Evolutionary conservation across 2,329 filamentous ascomycete species (phyloP).

Genomic region (Colletotrichum sidae): DNA sequence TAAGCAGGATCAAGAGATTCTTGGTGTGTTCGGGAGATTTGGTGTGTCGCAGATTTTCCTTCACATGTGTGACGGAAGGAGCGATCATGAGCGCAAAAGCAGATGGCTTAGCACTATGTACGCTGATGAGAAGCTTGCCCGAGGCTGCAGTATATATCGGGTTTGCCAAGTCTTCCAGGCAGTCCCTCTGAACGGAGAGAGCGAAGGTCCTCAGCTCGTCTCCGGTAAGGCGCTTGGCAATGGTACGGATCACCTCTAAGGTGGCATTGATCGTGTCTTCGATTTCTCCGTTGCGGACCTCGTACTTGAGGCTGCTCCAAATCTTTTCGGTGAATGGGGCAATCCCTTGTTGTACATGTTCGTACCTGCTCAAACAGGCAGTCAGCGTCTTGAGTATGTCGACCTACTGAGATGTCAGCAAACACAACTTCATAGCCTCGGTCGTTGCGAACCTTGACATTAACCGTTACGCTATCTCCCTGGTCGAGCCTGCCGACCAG

Average conservation of each 20-base stretch:
- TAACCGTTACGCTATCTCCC: constrained; percentile 67
- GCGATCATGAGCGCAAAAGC: constrained; percentile 62
- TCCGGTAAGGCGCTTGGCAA: constrained; percentile 58
- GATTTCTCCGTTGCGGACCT: constrained; percentile 71
- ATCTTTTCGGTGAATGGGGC: constrained; percentile 62
- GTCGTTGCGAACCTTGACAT: constrained; percentile 61
- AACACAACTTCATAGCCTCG: neutral
- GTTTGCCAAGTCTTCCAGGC: constrained; percentile 64
- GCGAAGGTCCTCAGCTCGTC: constrained; percentile 59
- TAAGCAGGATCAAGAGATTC: constrained; percentile 64
- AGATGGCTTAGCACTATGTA: constrained; percentile 59
- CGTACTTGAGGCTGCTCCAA: constrained; percentile 72
- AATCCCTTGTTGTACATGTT: constrained; percentile 58
- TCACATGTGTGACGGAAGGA: constrained; percentile 60
- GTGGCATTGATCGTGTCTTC: constrained; percentile 68
- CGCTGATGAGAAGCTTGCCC: constrained; percentile 63
- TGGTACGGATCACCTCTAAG: constrained; percentile 63
- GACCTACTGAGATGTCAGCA: constrained; percentile 48
- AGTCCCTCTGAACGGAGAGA: constrained; percentile 63
- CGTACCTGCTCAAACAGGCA: constrained; percentile 63
- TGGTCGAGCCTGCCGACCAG: constrained; percentile 69
- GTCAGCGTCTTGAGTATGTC: constrained; percentile 68
- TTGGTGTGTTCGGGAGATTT: constrained; percentile 62
- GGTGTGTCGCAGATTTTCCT: constrained; percentile 61
- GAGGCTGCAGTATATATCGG: constrained; percentile 64